phyloP scores from a whole-genome alignment of 495 filamentous ascomycete genomes.

The Hypoxylon intermedium region DNA sequence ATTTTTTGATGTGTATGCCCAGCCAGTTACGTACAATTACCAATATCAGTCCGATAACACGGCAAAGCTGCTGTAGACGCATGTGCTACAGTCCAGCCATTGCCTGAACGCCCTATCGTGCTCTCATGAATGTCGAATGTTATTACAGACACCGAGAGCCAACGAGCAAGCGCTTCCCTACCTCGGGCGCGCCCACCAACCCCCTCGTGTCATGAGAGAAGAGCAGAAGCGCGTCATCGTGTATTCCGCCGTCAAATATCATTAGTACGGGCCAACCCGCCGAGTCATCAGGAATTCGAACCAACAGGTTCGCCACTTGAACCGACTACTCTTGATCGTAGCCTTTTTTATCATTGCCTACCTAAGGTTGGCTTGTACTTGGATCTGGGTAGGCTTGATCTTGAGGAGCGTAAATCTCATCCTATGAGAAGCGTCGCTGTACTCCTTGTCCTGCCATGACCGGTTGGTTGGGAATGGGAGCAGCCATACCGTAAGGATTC shows the following conservation, averaged over 20 bases:
- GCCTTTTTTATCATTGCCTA: conserved; percentile 4
- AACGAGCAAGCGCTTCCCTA: conserved; percentile 17
- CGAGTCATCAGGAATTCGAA: conserved; percentile 1
- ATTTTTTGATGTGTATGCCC: conserved; percentile 48
- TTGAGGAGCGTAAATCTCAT: conserved; percentile 24
- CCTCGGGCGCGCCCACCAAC: conserved; percentile 4
- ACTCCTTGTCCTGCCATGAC: conserved; percentile 62
- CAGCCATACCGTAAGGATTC: conserved; percentile 76
- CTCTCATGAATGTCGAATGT: conserved; percentile 44
- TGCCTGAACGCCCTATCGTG: conserved; percentile 43
- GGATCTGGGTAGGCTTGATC: conserved; percentile 16
- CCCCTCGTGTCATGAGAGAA: conserved; percentile 27
- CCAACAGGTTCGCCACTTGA: conserved; percentile 4
- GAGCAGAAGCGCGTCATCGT: conserved; percentile 22
- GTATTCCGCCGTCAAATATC: conserved; percentile 26
- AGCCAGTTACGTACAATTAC: conserved; percentile 41
- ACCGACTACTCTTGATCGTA: too few species aligned
- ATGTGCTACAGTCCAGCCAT: conserved; percentile 41
- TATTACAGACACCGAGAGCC: conserved; percentile 43
- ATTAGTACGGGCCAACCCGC: conserved; percentile 17
- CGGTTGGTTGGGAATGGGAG: conserved; percentile 58
- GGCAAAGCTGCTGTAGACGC: conserved; percentile 30
- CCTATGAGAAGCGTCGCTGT: conserved; percentile 60
- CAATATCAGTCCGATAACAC: conserved; percentile 30
- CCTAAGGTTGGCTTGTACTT: background rate